Evolutionary conservation across 2,329 filamentous ascomycete genomes (phyloP).

Genomic region (Xylariales sp.): DNA sequence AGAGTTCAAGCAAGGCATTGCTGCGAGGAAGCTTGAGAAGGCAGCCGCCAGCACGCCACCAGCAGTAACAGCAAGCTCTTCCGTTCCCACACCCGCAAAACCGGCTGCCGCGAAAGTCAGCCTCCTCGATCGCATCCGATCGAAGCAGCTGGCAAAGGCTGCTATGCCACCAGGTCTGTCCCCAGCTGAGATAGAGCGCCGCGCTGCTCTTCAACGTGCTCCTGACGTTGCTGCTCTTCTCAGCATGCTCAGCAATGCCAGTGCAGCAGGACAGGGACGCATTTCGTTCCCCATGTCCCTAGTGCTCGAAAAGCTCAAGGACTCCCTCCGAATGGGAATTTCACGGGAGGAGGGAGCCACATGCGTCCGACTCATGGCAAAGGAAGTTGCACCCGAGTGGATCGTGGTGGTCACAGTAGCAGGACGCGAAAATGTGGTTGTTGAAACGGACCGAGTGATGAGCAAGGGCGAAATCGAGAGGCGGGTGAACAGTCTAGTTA

Average conservation of each 20-base stretch:
- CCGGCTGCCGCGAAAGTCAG: slow-evolving; percentile 52
- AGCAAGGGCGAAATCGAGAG: slow-evolving; percentile 28
- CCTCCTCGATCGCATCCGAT: slow-evolving; percentile 71
- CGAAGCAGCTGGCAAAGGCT: slow-evolving; percentile 58
- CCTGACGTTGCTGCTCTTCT: slow-evolving; percentile 66
- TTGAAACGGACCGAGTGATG: slow-evolving; percentile 36
- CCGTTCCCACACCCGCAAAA: slow-evolving; percentile 28
- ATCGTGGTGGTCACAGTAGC: slow-evolving; percentile 46
- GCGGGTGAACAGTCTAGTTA: slow-evolving; percentile 19
- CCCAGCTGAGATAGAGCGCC: slow-evolving; percentile 53
- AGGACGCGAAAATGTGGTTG: slow-evolving; percentile 52
- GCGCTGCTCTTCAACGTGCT: slow-evolving; percentile 61
- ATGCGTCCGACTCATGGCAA: slow-evolving; percentile 48
- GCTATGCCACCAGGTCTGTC: slow-evolving; percentile 39
- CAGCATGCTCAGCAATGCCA: slow-evolving; percentile 59
- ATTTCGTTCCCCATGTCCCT: slow-evolving; percentile 63
- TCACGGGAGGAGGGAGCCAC: slow-evolving; percentile 46
- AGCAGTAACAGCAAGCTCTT: slow-evolving; percentile 22
- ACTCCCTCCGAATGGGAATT: slow-evolving; percentile 57
- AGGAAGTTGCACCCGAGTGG: slow-evolving; percentile 54
- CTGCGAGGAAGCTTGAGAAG: slow-evolving; percentile 44
- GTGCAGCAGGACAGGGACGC: slow-evolving; percentile 44
- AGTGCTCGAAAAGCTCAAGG: slow-evolving; percentile 60
- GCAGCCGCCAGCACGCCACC: slow-evolving; percentile 31
- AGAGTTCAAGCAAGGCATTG: slow-evolving; percentile 62